A percentile compares a stretch with the other conserved stretches of the same genome.
Evolutionary conservation across 345 rosid genomes (phyloP).

Genomic region (Pugionium dolabratum): DNA sequence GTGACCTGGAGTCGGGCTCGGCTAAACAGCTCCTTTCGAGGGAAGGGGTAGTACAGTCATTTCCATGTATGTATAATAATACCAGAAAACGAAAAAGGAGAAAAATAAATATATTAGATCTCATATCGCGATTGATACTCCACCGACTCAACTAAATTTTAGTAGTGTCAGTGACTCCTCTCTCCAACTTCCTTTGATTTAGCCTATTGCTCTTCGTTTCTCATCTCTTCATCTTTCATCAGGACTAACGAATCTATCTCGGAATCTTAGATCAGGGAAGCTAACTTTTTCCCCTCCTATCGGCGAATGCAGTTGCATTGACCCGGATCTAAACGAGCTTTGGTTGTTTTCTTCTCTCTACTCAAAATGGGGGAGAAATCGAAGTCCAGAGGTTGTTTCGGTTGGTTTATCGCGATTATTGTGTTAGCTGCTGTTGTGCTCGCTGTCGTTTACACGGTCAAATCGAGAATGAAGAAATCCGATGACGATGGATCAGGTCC

Average conservation of each 20-base stretch:
- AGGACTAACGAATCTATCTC: too few relatives aligned
- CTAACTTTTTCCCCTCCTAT: too few relatives aligned
- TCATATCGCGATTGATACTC: conserved; percentile 42
- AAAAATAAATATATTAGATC: conserved; percentile 1
- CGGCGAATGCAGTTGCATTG: conserved; percentile 19
- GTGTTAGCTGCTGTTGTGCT: conserved; percentile 51
- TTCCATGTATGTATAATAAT: background rate
- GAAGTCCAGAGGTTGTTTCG: conserved; percentile 59
- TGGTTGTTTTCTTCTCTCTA: background rate
- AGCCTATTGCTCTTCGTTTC: background rate
- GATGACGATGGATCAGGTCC: conserved; percentile 46
- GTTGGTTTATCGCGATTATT: conserved; percentile 67
- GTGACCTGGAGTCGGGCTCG: background rate
- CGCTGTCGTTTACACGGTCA: conserved; percentile 62
- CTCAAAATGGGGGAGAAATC: conserved; percentile 64
- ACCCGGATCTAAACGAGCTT: conserved; percentile 23
- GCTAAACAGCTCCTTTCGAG: background rate
- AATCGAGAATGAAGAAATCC: conserved; percentile 50
- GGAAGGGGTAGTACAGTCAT: conserved; percentile 6
- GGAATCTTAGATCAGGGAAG: conserved; percentile 37
- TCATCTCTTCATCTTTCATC: background rate
- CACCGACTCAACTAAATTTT: conserved; percentile 25
- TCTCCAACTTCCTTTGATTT: conserved; percentile 22
- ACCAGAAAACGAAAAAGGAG: background rate
- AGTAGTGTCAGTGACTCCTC: conserved; percentile 25